A percentile compares a stretch with the other conserved stretches of the same genome.
These are phyloP conservation scores for Dalbergia oliveri DNA, from an alignment of 306 rosid species.

Conservation along the genomic window DNA sequence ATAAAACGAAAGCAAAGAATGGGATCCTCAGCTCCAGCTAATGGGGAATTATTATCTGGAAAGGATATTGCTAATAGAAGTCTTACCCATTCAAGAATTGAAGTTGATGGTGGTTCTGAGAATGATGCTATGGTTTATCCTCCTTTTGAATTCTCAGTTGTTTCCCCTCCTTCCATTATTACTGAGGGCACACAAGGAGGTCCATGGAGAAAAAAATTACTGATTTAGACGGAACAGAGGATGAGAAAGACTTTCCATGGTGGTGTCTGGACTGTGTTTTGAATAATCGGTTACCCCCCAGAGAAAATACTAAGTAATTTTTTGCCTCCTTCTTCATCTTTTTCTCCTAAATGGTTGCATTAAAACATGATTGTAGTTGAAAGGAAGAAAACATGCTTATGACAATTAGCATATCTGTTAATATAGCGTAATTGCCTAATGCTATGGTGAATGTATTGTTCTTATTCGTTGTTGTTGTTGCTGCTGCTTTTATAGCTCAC, in stretches of 20 bases:
- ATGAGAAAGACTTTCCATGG: constrained; percentile 95
- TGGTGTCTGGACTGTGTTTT: constrained; percentile 95
- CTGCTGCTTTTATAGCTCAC: not conserved
- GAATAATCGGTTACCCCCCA: constrained; percentile 86
- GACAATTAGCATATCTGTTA: constrained; percentile 38
- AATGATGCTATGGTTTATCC: constrained; percentile 90
- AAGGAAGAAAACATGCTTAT: constrained; percentile 35
- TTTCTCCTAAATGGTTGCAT: constrained; percentile 22
- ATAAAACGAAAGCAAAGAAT: constrained; percentile 77
- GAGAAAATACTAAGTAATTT: constrained; percentile 94
- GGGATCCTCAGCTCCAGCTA: constrained; percentile 75
- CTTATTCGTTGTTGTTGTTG: not conserved
- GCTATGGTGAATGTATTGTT: not conserved
- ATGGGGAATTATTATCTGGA: constrained; percentile 83
- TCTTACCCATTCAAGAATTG: constrained; percentile 81
- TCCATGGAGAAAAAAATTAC: constrained; percentile 95
- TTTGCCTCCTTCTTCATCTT: constrained; percentile 39
- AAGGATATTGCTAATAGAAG: constrained; percentile 80
- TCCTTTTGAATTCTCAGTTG: constrained; percentile 89
- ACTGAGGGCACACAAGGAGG: constrained; percentile 98
- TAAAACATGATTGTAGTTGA: constrained; percentile 6
- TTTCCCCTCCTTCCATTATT: constrained; percentile 88
- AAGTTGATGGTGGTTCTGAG: constrained; percentile 78
- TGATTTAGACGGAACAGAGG: constrained; percentile 92
- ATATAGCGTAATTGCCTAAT: constrained; percentile 28